Base-by-base conservation (phyloP, 169 alveolate genomes). In the Eimeria nieschulzi region DNA sequence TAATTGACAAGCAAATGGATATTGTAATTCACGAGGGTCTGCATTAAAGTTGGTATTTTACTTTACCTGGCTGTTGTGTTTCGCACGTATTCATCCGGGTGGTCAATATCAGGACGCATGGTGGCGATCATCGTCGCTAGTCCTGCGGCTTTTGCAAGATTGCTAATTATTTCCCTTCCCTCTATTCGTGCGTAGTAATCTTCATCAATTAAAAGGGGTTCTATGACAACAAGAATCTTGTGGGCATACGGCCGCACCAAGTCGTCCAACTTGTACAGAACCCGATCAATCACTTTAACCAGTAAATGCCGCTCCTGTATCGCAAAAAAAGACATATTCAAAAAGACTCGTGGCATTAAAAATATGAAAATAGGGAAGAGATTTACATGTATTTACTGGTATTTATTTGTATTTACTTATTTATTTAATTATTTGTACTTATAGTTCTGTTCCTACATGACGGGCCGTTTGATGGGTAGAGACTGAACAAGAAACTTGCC, bases 91-190 rank as follows among this genome's bases (percentile, higher is more conserved):
- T 99, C 99, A 96, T 99, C 99, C n/a, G 98, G 98, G 93, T 99
- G 99, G 95, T 99, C 99, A 63, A 99, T 98, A 93, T 99, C 99
- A 0, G 99, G 99, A 68, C 99, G 96, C 99, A 99, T 98, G 51
- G 99, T 98, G n/a, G 99, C 99, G 79, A 99, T 99, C 99, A 99
- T 99, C 10, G 99, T 98, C 0, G 99, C 99, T 68, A 98, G 95
- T 10, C 99, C 99, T 0, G 99, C 99, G 68, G 99, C 99, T 91
- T 97, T 97, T 9, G 95, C 92, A 10, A 86, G 95, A 94, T 98
- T 98, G 72, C 99, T 97, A 80, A 98, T 98, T 61, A 98, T 98
- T 92, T 98, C 99, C 91, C 99, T 94, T 10, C 99, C 99, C 95
- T 99, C 99, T 33, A 98, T 99, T 91, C 99, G 97, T 0, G 99